Percentiles rank a stretch among this genome's conserved stretches.
Evolutionary conservation across 345 rosid species (phyloP).

Genomic region (Dovyalis caffra): DNA sequence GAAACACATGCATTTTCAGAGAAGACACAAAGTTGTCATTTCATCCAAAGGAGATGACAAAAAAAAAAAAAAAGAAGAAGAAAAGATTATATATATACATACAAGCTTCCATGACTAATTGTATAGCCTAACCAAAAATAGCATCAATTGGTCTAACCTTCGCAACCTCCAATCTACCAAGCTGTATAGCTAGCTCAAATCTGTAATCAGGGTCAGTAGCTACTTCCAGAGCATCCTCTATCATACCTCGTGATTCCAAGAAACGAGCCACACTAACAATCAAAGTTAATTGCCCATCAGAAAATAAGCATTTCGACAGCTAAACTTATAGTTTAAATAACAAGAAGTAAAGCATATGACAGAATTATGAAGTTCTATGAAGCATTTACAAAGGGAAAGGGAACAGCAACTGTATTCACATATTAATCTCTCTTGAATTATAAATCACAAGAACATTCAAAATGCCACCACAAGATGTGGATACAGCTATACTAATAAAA

Average conservation of each 20-base stretch:
- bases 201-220: constrained; percentile 96
- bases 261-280: constrained; percentile 87
- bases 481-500: neutral
- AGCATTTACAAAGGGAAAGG: neutral
- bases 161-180: constrained; percentile 89
- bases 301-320: neutral
- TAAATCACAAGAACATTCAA: neutral
- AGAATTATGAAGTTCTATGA: neutral
- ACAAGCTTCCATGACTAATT: neutral
- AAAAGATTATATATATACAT: no score
- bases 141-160: constrained; percentile 47
- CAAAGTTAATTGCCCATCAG: constrained; percentile 22
- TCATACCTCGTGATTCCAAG: constrained; percentile 97
- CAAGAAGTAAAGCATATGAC: neutral
- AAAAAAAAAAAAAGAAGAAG: neutral
- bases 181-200: constrained; percentile 94
- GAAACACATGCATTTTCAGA: neutral
- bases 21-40: constrained; percentile 4
- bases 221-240: constrained; percentile 92
- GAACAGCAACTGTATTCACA: neutral
- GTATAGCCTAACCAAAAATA: neutral
- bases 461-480: no score
- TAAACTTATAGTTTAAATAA: neutral
- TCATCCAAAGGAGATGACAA: neutral
- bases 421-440: neutral